Evolutionary conservation across 495 filamentous ascomycete genomes (phyloP), one percentile per base, ranked within the genome.

Genomic region (Tuber umbilicatum): DNA sequence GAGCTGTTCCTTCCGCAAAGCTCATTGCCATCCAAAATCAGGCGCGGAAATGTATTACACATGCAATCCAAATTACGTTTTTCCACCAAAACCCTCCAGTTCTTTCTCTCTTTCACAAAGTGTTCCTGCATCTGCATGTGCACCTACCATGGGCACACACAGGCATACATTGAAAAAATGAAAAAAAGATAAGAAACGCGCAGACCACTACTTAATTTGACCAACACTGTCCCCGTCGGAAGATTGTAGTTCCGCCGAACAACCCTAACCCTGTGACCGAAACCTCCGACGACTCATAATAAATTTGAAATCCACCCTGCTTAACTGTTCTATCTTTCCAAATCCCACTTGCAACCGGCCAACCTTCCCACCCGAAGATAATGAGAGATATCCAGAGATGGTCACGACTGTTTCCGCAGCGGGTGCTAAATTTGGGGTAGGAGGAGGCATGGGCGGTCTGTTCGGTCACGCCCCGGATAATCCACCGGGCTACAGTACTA

Each of bases 401-500:
- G 80, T 41, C 71, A 73, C 19, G 80, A 77, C 68, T 78, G 79
- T 39, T 39, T 39, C 35, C 75, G 79, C 10, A 78, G 79, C 19
- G 74, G n/a, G 79, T 7, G 55, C 73, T 41, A 72, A 67, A 27
- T 74, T 80, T 4, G 73, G 81, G 60, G 80, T 75, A 16, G 73
- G 80, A 19, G 71, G 75, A 43, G 71, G 71, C 17, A 71, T 70
- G 12, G 74, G 76, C 10, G 78, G 77, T 16, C 74, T 35, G 45
- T 80, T 81, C 38, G 71, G 55, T 17, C 60, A 72, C 31, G 81
- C 77, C 40, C 68, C 75, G 31, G 80, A 82, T 70, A 55, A 80
- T n/a, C 79, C 75, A 70, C 81, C 81, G 12, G 81, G 82, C 71
- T 82, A 82, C 73, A 75, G 73, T 23, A 75, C 80, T 31, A 80